Conservation (phyloP, 2,329 filamentous ascomycete genomes). For the Phyllosticta citrichinensis region DNA sequence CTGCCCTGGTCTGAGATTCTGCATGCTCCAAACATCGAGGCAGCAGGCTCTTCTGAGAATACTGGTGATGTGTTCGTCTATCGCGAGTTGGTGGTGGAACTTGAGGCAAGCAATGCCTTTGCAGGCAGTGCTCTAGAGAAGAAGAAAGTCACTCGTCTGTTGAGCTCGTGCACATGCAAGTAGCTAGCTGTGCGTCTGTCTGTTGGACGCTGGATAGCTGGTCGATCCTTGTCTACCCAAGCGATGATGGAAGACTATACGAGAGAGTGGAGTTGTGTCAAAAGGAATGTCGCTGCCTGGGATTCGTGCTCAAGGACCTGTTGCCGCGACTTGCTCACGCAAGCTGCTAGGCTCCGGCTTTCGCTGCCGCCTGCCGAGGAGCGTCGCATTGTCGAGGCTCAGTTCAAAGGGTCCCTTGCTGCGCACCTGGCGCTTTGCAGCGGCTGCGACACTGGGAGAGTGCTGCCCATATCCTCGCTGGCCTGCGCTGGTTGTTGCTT, state of each 20-base stretch:
- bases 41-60: not conserved
- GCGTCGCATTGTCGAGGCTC: conserved; percentile 78
- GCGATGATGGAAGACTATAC: not conserved
- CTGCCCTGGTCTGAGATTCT: not conserved
- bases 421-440: conserved; percentile 69
- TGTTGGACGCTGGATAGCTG: not conserved
- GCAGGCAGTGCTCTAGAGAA: not conserved
- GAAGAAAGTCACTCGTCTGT: not conserved
- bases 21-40: not conserved
- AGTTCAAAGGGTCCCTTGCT: conserved; percentile 84
- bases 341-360: conserved; percentile 37
- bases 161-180: no score
- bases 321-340: conserved; percentile 31
- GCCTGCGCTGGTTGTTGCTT: conserved; percentile 31
- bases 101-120: not conserved
- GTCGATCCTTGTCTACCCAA: not conserved
- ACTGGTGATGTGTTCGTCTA: not conserved
- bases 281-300: not conserved
- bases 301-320: conserved; percentile 12
- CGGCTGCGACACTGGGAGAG: conserved; percentile 70
- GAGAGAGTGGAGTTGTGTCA: not conserved
- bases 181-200: not conserved
- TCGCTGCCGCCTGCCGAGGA: conserved; percentile 63
- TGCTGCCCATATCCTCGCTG: conserved; percentile 80
- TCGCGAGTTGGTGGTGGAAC: not conserved